These are phyloP conservation scores for Syncephalastrum contaminatum DNA, from an alignment of 371 early-diverging fungal species.

Conservation along the genomic window DNA sequence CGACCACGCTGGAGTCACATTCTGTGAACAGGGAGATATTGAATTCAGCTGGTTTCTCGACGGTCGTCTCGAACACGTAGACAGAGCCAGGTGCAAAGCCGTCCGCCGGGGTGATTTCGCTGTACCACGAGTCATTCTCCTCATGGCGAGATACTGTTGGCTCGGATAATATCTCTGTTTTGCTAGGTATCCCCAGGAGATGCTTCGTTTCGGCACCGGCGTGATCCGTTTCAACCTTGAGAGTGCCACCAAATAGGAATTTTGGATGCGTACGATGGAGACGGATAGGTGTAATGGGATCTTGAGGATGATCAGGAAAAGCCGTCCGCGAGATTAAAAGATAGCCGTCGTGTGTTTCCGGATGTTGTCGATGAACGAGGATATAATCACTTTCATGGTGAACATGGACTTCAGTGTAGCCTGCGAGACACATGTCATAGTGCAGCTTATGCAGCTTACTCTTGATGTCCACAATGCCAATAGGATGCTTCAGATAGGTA, in stretches of 20 bases:
- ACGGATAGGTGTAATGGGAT: conserved; percentile 57
- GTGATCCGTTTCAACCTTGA: conserved; percentile 33
- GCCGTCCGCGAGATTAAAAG: conserved; percentile 87
- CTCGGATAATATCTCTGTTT: conserved; percentile 42
- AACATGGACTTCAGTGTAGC: conserved; percentile 89
- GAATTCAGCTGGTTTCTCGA: conserved; percentile 20
- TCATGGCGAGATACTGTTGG: conserved; percentile 29
- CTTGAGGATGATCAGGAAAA: conserved; percentile 54
- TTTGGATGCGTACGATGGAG: conserved; percentile 61
- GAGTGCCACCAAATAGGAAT: conserved; percentile 53
- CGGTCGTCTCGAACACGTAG: conserved; percentile 63
- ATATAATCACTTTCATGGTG: conserved; percentile 92
- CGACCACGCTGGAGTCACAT: conserved; percentile 44
- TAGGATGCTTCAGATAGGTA: conserved; percentile 43
- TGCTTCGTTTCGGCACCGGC: conserved; percentile 17
- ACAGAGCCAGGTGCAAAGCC: conserved; percentile 73
- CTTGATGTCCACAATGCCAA: conserved; percentile 75
- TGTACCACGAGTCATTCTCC: conserved; percentile 58
- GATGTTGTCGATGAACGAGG: conserved; percentile 90
- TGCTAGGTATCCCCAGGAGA: conserved; percentile 59
- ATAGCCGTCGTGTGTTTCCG: conserved; percentile 87
- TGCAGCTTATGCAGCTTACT: conserved; percentile 75
- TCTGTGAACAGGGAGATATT: conserved; percentile 24
- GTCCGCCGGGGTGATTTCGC: conserved; percentile 59
- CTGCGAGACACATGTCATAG: conserved; percentile 75